Conservation (phyloP, 139 green algal species). For the Marvania coccoides region DNA sequence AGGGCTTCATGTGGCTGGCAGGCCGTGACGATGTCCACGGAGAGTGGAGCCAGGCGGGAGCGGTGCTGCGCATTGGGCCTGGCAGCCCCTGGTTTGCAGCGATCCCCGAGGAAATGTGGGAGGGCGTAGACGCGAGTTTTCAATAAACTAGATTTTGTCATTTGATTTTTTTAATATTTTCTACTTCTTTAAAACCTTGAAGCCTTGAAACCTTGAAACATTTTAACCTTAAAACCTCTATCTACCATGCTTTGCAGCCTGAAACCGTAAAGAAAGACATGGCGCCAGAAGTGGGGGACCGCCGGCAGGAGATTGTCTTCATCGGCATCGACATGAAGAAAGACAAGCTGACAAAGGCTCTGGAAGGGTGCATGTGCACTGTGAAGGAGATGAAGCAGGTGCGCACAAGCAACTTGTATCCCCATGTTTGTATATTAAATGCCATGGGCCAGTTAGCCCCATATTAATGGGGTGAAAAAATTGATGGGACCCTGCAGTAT, state of each 20-base stretch:
- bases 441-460: not conserved
- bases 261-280: slow-evolving; percentile 38
- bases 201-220: too few species aligned
- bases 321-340: slow-evolving; percentile 65
- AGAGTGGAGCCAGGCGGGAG: slow-evolving; percentile 62
- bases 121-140: slow-evolving; percentile 20
- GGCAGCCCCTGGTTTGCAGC: slow-evolving; percentile 64
- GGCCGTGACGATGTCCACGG: slow-evolving; percentile 39
- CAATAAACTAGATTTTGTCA: slow-evolving; percentile 21
- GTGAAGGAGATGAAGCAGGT: not conserved
- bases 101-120: slow-evolving; percentile 53
- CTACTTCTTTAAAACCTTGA: not conserved
- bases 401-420: not conserved
- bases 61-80: slow-evolving; percentile 40
- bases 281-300: slow-evolving; percentile 14
- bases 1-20: slow-evolving; percentile 70
- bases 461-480: too few species aligned
- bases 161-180: slow-evolving; percentile 19
- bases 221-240: not conserved
- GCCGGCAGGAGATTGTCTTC: slow-evolving; percentile 73
- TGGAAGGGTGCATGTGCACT: slow-evolving; percentile 55
- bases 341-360: slow-evolving; percentile 19
- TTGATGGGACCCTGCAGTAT: too few species aligned
- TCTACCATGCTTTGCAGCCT: not conserved
- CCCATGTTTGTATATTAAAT: not conserved